These are phyloP conservation scores for Penicillium hordei DNA, from an alignment of 2,329 filamentous ascomycete species.

Conservation along the genomic window DNA sequence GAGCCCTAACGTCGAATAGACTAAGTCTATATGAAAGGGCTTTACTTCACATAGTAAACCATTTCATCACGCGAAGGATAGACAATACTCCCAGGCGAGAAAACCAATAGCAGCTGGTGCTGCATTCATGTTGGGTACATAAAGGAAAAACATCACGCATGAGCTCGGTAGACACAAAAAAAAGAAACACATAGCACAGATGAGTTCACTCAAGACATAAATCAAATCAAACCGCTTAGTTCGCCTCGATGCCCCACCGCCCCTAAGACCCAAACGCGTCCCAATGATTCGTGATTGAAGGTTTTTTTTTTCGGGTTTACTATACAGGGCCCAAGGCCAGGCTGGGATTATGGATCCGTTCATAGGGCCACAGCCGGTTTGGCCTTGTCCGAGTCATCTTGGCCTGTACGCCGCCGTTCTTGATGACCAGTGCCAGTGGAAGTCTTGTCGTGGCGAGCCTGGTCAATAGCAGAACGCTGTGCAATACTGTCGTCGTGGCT, in stretches of 20 bases:
- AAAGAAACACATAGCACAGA: conserved; percentile 20
- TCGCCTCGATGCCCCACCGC: conserved; percentile 41
- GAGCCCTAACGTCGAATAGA: background rate
- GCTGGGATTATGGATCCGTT: conserved; percentile 21
- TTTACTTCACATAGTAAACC: background rate
- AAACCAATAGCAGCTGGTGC: conserved; percentile 19
- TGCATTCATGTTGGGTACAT: conserved; percentile 19
- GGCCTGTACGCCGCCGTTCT: conserved; percentile 46
- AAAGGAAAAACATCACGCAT: conserved; percentile 22
- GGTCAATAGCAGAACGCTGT: conserved; percentile 84
- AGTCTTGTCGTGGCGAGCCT: conserved; percentile 82
- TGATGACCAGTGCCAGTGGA: conserved; percentile 36
- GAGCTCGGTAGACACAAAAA: conserved; percentile 21
- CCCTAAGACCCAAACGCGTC: conserved; percentile 39
- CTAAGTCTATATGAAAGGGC: background rate
- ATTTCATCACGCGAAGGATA: background rate
- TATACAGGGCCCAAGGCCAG: conserved; percentile 40
- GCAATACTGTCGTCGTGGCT: conserved; percentile 95
- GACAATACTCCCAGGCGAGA: conserved; percentile 3
- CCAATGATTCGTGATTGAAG: conserved; percentile 35
- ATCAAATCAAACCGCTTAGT: conserved; percentile 38
- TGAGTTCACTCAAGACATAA: conserved; percentile 32
- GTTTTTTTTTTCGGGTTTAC: conserved; percentile 34
- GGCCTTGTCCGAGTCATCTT: conserved; percentile 48
- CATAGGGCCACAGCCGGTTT: conserved; percentile 37